These are phyloP conservation scores for Fusarium sp. DNA, from an alignment of 2,329 filamentous ascomycete genomes.

Conservation along the genomic window DNA sequence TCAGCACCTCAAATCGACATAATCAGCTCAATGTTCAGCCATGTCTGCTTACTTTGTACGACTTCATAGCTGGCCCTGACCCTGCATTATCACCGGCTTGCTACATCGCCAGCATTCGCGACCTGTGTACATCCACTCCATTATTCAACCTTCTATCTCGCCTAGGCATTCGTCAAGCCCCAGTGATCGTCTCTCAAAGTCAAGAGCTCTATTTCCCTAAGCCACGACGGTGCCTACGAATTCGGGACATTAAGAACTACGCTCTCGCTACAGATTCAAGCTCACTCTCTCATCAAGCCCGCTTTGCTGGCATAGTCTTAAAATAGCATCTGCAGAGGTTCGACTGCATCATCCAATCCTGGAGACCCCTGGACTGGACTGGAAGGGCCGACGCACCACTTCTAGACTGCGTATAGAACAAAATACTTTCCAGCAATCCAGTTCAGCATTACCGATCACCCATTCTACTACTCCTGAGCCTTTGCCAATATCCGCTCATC, in stretches of 20 bases:
- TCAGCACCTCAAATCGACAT: neutral
- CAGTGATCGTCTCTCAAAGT: neutral
- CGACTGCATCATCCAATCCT: slow-evolving; percentile 42
- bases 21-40: slow-evolving; percentile 8
- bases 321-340: slow-evolving; percentile 43
- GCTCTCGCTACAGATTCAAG: neutral
- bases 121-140: slow-evolving; percentile 16
- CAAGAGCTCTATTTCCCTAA: neutral
- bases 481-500: neutral
- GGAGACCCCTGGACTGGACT: slow-evolving; percentile 27
- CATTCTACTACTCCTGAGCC: neutral
- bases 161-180: neutral
- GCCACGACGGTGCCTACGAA: neutral
- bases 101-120: slow-evolving; percentile 19
- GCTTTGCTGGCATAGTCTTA: slow-evolving; percentile 42
- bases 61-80: slow-evolving; percentile 12
- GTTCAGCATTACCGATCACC: slow-evolving; percentile 1
- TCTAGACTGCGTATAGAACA: slow-evolving; percentile 6
- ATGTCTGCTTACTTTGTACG: slow-evolving; percentile 11
- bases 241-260: neutral
- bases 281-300: slow-evolving; percentile 11
- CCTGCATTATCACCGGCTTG: slow-evolving; percentile 14
- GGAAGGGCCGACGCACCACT: slow-evolving; percentile 34
- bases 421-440: slow-evolving; percentile 12
- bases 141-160: neutral